Percentiles rank a stretch among this genome's conserved stretches.
phyloP scores from a whole-genome alignment of 208 protist species.

The Acanthamoeba healyi region DNA sequence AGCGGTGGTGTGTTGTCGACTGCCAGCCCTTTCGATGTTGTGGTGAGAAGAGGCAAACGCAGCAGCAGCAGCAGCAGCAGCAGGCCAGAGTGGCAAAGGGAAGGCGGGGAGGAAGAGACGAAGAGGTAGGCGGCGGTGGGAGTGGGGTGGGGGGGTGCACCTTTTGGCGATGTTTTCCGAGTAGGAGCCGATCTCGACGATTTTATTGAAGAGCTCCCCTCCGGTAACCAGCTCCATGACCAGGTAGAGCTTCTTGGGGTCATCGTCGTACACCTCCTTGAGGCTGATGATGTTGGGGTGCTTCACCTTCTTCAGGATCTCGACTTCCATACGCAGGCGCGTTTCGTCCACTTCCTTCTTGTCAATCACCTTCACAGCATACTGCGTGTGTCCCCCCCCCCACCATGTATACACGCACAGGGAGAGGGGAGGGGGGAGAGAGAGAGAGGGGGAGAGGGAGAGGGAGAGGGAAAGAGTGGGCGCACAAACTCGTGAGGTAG shows the following conservation, averaged over 20 bases:
- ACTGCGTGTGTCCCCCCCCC: neutral
- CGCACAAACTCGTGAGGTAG: neutral
- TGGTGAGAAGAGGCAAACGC: too few relatives aligned
- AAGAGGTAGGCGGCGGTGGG: too few relatives aligned
- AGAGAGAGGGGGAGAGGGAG: too few relatives aligned
- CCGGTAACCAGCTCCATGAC: constrained; percentile 71
- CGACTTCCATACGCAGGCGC: constrained; percentile 46
- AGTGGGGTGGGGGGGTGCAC: too few relatives aligned
- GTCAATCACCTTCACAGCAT: constrained; percentile 69
- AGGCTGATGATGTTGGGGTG: constrained; percentile 75
- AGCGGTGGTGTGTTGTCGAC: too few relatives aligned
- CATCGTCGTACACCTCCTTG: constrained; percentile 59
- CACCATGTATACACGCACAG: neutral
- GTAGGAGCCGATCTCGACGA: constrained; percentile 85
- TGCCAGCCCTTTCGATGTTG: too few relatives aligned
- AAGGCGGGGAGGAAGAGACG: too few relatives aligned
- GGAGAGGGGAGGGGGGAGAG: too few relatives aligned
- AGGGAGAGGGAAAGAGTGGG: too few relatives aligned
- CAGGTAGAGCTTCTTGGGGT: constrained; percentile 66
- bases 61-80: too few relatives aligned
- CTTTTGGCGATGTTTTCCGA: constrained; percentile 84
- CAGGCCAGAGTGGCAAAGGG: too few relatives aligned
- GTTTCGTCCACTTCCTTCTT: constrained; percentile 62
- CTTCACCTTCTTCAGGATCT: constrained; percentile 64
- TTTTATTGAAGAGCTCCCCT: constrained; percentile 87